A percentile compares a stretch with the other conserved stretches of the same genome.
Evolutionary conservation across 108 stramenopile genomes (phyloP).

Genomic region (Schizochytrium sp.): DNA sequence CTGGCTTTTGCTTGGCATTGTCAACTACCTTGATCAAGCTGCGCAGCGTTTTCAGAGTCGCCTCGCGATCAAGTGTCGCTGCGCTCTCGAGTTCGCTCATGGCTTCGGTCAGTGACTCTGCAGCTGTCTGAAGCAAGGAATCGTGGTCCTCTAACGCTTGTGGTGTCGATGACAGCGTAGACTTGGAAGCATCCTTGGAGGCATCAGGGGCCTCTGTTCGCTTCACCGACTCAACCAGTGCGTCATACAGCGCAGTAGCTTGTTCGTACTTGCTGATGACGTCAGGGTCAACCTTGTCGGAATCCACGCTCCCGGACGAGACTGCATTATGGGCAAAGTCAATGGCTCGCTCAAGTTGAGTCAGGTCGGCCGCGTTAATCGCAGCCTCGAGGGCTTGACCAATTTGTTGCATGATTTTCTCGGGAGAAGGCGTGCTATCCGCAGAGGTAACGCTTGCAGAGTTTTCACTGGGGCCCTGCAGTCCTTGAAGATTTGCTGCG

Average conservation of each 20-base stretch:
- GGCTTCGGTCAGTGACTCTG: not conserved
- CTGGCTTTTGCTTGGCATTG: constrained; percentile 34
- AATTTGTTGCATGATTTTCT: not conserved
- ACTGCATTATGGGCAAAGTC: not conserved
- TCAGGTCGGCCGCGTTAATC: not conserved
- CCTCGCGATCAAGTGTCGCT: not conserved
- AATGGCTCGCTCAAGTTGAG: not conserved
- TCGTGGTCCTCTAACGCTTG: not conserved
- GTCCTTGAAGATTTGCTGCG: not conserved
- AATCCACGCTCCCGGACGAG: not conserved
- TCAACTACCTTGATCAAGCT: constrained; percentile 34
- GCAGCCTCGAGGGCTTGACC: not conserved
- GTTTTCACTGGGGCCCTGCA: not conserved
- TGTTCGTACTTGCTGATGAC: not conserved
- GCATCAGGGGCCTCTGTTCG: not conserved
- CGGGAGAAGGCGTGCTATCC: not conserved
- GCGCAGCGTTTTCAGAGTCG: constrained; percentile 12
- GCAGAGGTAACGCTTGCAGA: not conserved
- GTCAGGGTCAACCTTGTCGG: not conserved
- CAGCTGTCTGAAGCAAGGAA: not conserved
- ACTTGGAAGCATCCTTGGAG: not conserved
- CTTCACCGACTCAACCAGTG: not conserved
- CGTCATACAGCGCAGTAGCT: not conserved
- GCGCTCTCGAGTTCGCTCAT: not conserved
- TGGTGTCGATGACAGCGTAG: not conserved